These are phyloP conservation scores for Amylostereum areolatum DNA, from an alignment of 1,284 basidiomycete genomes.

Conservation along the genomic window DNA sequence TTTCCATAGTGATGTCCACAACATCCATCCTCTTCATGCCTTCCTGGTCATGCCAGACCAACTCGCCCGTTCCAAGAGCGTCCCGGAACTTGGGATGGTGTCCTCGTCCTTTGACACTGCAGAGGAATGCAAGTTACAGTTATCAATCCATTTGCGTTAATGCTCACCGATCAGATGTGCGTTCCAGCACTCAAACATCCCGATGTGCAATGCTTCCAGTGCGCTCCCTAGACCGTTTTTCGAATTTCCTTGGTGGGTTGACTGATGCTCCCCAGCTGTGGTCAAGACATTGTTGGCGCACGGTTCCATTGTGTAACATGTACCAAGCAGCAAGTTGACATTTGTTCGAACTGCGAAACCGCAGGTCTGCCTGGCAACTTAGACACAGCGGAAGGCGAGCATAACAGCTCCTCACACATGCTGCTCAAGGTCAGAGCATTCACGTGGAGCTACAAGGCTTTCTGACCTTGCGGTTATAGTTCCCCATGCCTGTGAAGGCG, in stretches of 20 bases:
- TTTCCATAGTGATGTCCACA: constrained; percentile 49
- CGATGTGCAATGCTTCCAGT: constrained; percentile 76
- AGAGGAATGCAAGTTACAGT: no score
- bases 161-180: not conserved
- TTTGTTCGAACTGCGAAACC: constrained; percentile 86
- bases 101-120: no score
- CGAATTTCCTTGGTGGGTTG: not conserved
- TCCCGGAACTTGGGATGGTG: constrained; percentile 25
- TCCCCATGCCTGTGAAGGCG: constrained; percentile 74
- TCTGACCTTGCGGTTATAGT: constrained; percentile 41
- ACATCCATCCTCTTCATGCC: constrained; percentile 82
- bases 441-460: not conserved
- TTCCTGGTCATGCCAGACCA: constrained; percentile 77
- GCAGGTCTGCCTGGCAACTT: constrained; percentile 77
- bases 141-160: no score
- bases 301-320: constrained; percentile 91
- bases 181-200: constrained; percentile 62
- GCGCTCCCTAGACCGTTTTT: constrained; percentile 25
- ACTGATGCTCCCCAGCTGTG: constrained; percentile 48
- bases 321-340: constrained; percentile 54
- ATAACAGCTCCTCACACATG: constrained; percentile 79
- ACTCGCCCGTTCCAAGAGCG: constrained; percentile 33
- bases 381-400: constrained; percentile 60
- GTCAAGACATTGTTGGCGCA: constrained; percentile 84
- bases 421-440: constrained; percentile 73